phyloP scores from a whole-genome alignment of 2,329 filamentous ascomycete genomes.

The Sarocladium oryzae region DNA sequence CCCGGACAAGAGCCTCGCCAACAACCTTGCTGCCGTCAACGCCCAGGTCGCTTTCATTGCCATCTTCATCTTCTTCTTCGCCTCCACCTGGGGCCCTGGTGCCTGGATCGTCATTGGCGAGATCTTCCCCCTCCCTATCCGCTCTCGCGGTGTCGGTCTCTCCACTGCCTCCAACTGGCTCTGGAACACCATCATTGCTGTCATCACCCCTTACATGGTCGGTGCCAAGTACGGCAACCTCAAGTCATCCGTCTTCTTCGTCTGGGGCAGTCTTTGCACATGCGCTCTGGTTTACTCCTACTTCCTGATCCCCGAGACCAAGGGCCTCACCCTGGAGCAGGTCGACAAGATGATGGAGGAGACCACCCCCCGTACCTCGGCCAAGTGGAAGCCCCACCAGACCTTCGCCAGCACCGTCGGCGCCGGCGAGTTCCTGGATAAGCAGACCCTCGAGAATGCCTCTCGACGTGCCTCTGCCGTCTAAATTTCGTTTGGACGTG shows the following conservation, averaged over 20 bases:
- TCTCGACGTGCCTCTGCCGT: slow-evolving; percentile 25
- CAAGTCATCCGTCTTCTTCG: slow-evolving; percentile 64
- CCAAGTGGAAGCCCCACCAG: slow-evolving; percentile 66
- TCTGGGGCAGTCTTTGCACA: slow-evolving; percentile 65
- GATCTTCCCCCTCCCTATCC: slow-evolving; percentile 84
- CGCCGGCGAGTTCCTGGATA: slow-evolving; percentile 25
- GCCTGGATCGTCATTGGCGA: slow-evolving; percentile 82
- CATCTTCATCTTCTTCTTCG: slow-evolving; percentile 92
- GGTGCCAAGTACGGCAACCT: slow-evolving; percentile 57
- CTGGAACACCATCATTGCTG: slow-evolving; percentile 69
- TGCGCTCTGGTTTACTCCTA: slow-evolving; percentile 58
- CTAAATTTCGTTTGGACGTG: too few species aligned
- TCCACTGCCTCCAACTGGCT: slow-evolving; percentile 90
- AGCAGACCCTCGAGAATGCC: slow-evolving; percentile 19
- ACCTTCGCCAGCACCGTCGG: slow-evolving; percentile 54
- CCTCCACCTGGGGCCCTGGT: slow-evolving; percentile 79
- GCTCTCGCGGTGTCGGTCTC: slow-evolving; percentile 78
- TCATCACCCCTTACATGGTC: slow-evolving; percentile 71
- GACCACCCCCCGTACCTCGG: slow-evolving; percentile 67
- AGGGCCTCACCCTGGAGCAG: slow-evolving; percentile 72
- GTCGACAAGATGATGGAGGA: slow-evolving; percentile 88
- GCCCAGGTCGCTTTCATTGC: slow-evolving; percentile 82
- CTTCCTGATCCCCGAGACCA: slow-evolving; percentile 69
- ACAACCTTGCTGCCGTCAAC: slow-evolving; percentile 52
- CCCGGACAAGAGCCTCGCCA: slow-evolving; percentile 29